A percentile compares a stretch with the other conserved stretches of the same genome.
Conservation (phyloP, 805 yeast species). For the Pichia californica region DNA sequence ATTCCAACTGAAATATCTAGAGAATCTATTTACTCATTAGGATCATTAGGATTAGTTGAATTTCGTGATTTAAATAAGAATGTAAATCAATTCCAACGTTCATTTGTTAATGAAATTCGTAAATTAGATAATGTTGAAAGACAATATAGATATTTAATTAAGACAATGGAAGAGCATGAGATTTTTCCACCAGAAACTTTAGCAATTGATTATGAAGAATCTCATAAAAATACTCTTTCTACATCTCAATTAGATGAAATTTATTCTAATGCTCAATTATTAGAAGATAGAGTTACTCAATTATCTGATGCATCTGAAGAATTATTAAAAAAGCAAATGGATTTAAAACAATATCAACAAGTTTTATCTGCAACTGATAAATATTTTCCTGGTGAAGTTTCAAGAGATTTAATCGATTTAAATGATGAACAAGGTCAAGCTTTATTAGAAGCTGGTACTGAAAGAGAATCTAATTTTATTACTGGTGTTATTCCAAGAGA, state of each 20-base stretch:
- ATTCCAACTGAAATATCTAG: conserved; percentile 87
- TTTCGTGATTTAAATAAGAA: conserved; percentile 84
- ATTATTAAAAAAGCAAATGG: conserved; percentile 55
- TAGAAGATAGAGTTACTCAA: conserved; percentile 71
- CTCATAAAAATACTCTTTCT: conserved; percentile 18
- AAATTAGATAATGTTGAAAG: conserved; percentile 82
- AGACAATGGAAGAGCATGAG: conserved; percentile 39
- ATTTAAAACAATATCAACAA: conserved; percentile 64
- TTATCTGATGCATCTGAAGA: conserved; percentile 63
- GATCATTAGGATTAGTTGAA: conserved; percentile 79
- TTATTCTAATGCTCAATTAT: conserved; percentile 50
- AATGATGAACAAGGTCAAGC: conserved; percentile 27
- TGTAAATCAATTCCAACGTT: conserved; percentile 82
- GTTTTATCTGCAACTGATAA: conserved; percentile 47
- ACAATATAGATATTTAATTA: conserved; percentile 57
- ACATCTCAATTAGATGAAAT: conserved; percentile 61
- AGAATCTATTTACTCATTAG: conserved; percentile 79
- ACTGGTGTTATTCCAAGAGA: conserved; percentile 79
- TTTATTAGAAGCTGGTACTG: conserved; percentile 33
- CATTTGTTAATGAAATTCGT: conserved; percentile 84
- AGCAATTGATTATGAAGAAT: conserved; percentile 17
- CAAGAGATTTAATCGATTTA: conserved; percentile 26
- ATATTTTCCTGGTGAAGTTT: conserved; percentile 32
- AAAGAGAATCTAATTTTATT: conserved; percentile 43
- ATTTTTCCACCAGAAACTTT: conserved; percentile 20